Evolutionary conservation across 2,329 filamentous ascomycete genomes (phyloP).

Genomic region (Thielaviopsis ethacetica): DNA sequence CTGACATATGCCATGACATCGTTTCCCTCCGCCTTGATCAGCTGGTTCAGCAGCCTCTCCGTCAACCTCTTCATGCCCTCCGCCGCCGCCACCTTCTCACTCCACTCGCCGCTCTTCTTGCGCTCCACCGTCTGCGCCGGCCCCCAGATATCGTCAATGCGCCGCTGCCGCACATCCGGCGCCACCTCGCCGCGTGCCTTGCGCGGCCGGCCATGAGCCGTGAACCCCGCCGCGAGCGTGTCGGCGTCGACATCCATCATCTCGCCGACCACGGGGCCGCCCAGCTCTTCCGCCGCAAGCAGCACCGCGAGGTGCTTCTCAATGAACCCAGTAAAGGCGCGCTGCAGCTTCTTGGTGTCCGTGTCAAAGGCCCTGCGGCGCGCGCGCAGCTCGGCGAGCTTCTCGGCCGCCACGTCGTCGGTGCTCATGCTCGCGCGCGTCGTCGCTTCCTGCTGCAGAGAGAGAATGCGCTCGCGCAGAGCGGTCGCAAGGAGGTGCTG

Average conservation of each 20-base stretch:
- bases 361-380: slow-evolving; percentile 44
- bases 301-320: slow-evolving; percentile 53
- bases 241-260: slow-evolving; percentile 47
- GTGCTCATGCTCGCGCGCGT: slow-evolving; percentile 40
- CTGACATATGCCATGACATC: slow-evolving; percentile 40
- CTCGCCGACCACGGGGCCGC: slow-evolving; percentile 67
- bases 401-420: slow-evolving; percentile 44
- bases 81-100: slow-evolving; percentile 34
- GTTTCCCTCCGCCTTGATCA: slow-evolving; percentile 37
- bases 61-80: slow-evolving; percentile 43
- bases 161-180: slow-evolving; percentile 36
- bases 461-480: slow-evolving; percentile 39
- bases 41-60: slow-evolving; percentile 42
- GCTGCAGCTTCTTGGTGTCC: slow-evolving; percentile 44
- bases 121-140: slow-evolving; percentile 16
- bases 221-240: slow-evolving; percentile 43
- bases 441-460: slow-evolving; percentile 40
- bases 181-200: slow-evolving; percentile 27
- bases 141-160: slow-evolving; percentile 50
- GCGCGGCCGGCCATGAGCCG: slow-evolving; percentile 38
- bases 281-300: slow-evolving; percentile 69
- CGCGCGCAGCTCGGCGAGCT: slow-evolving; percentile 41
- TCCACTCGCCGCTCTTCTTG: slow-evolving; percentile 18
- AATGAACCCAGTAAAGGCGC: slow-evolving; percentile 53
- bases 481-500: slow-evolving; percentile 38